Base-by-base conservation (phyloP, 2,329 filamentous ascomycete species). In the Lasiodiplodia sp. region DNA sequence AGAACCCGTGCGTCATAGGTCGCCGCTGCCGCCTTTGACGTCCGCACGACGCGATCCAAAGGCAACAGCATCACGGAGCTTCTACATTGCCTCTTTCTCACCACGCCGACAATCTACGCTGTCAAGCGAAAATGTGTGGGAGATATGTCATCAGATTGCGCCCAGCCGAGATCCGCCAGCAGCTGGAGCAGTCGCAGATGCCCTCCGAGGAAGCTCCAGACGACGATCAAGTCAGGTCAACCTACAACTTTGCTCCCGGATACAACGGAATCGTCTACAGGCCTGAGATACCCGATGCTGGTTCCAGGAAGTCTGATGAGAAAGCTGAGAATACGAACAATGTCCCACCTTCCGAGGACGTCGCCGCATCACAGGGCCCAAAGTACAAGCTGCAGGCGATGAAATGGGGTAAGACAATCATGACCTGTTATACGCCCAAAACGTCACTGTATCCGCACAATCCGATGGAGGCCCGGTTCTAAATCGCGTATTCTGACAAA, bases 181-280 rank as follows among this genome's bases (percentile, higher is more conserved):
- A 91, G 77, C 84, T 97, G 7, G 86, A 92, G 74, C 86, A 93
- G 44, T 87, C 93, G 73, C 85, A 90, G 70, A 92, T 97, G 88
- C 87, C 86, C 2, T 88, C 93, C 2, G 85, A 90, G 68, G 88
- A 93, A 68, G 88, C 87, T 0, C 92, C 92, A 0, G 86, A 87
- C 4, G 92, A 97, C 73, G 88, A 92, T 21, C 87, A 83, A 57
- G 82, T 89, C 40, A 87, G 92, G 47, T 91, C 93, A 76, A 93
- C 88, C 44, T 97, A 96, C 82, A 98, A 98, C 78, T 96, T 99
- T 77, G 93, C 95, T 0, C 96, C 96, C 0, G 92, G 94, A 0
- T 92, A 93, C 70, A 86, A 91, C 75, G 95, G 96, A 40, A 84
- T 96, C 28, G 92, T 98, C 31, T 97, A 97, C 77, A 89, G 94